Conservation (phyloP, 1,139 yeast genomes). For the Scheffersomyces stambukii region DNA sequence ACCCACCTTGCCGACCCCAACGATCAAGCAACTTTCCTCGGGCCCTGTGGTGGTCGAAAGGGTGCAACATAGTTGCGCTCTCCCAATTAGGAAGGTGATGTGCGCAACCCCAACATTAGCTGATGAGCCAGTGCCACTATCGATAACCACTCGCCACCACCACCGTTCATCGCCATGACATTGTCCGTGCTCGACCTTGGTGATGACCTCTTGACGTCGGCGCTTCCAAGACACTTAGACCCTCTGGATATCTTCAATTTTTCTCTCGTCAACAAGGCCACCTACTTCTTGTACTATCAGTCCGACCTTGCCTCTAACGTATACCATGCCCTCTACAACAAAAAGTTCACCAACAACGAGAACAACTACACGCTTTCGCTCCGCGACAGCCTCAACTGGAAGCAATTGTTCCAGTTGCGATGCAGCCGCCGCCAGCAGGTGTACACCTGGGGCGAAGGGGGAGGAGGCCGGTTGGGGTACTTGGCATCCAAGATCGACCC, state of each 20-base stretch:
- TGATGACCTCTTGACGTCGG: constrained; percentile 42
- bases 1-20: too few species aligned
- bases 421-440: constrained; percentile 36
- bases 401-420: constrained; percentile 43
- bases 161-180: too few species aligned
- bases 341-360: constrained; percentile 32
- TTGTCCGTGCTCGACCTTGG: constrained; percentile 24
- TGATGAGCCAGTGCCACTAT: too few species aligned
- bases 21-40: too few species aligned
- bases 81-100: too few species aligned
- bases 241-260: constrained; percentile 45
- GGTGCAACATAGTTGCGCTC: too few species aligned
- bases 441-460: constrained; percentile 62
- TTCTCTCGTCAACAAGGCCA: constrained; percentile 36
- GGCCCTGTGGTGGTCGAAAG: too few species aligned
- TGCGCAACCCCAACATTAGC: too few species aligned
- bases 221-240: constrained; percentile 33
- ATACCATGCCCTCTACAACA: constrained; percentile 47
- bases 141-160: too few species aligned
- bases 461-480: constrained; percentile 57
- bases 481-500: constrained; percentile 24
- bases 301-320: constrained; percentile 31
- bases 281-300: constrained; percentile 18
- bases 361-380: constrained; percentile 29
- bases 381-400: constrained; percentile 50